Conservation (phyloP, 2,329 filamentous ascomycete genomes). For the Chaetomiaceae sp. region DNA sequence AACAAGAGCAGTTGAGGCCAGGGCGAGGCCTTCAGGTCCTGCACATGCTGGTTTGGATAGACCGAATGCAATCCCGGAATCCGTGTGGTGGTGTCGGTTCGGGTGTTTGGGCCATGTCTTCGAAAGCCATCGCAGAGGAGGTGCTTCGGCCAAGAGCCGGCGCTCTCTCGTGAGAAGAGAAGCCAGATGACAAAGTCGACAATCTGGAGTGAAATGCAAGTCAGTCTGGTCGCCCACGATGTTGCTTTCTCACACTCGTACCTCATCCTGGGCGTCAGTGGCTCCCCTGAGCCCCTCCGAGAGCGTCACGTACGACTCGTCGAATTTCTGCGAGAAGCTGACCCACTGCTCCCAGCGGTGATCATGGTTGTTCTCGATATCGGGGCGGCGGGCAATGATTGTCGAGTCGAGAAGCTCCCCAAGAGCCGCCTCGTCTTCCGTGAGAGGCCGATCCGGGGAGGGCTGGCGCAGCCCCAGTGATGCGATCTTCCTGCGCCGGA, state of each 20-base stretch:
- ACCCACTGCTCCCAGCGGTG: slow-evolving; percentile 52
- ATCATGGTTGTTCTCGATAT: slow-evolving; percentile 30
- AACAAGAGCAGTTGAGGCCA: slow-evolving; percentile 75
- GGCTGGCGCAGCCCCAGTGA: slow-evolving; percentile 36
- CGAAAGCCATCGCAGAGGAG: slow-evolving; percentile 81
- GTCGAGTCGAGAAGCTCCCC: slow-evolving; percentile 62
- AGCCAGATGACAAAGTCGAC: slow-evolving; percentile 74
- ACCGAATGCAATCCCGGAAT: slow-evolving; percentile 64
- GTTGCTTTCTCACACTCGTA: slow-evolving; percentile 34
- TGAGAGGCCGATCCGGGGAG: slow-evolving; percentile 16
- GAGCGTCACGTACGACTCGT: slow-evolving; percentile 53
- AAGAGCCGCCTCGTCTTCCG: slow-evolving; percentile 41
- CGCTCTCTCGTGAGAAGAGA: slow-evolving; percentile 59
- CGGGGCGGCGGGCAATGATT: slow-evolving; percentile 52
- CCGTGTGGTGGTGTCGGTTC: slow-evolving; percentile 28
- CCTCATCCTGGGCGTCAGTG: slow-evolving; percentile 60
- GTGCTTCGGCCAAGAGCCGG: slow-evolving; percentile 58
- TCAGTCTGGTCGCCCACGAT: slow-evolving; percentile 1
- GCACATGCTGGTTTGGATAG: slow-evolving; percentile 66
- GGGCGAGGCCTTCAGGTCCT: slow-evolving; percentile 60
- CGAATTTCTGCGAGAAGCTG: slow-evolving; percentile 58
- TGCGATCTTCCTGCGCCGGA: slow-evolving; percentile 54
- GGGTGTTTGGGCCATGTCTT: slow-evolving; percentile 33
- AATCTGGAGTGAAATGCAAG: slow-evolving; percentile 45
- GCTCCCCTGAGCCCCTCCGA: slow-evolving; percentile 43